phyloP scores from a whole-genome alignment of 768 basidiomycete species.

The Clathrus columnatus region DNA sequence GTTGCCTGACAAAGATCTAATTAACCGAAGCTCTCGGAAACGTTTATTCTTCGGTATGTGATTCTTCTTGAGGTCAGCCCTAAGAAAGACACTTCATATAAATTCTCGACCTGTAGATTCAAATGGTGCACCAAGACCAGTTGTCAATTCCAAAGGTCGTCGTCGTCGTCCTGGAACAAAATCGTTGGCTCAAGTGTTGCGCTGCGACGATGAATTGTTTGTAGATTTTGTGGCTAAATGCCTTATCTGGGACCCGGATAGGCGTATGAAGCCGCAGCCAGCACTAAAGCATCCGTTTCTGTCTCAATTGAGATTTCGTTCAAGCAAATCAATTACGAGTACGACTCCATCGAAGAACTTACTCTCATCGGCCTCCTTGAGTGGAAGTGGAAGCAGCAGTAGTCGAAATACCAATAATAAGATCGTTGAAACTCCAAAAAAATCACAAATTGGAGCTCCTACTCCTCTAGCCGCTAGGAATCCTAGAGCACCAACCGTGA shows the following conservation, averaged over 20 bases:
- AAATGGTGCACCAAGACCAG: constrained; percentile 85
- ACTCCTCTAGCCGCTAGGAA: constrained; percentile 74
- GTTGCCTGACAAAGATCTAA: constrained; percentile 87
- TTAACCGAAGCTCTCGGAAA: constrained; percentile 89
- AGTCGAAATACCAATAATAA: constrained; percentile 42
- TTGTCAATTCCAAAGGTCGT: constrained; percentile 94
- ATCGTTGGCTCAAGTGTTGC: constrained; percentile 78
- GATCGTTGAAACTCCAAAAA: constrained; percentile 73
- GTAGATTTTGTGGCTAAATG: constrained; percentile 96
- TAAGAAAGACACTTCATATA: too few species aligned
- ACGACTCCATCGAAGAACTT: constrained; percentile 40
- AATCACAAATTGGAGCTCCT: constrained; percentile 82
- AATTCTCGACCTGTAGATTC: constrained; percentile 48
- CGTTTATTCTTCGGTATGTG: constrained; percentile 90
- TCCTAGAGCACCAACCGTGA: constrained; percentile 5
- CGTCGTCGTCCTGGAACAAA: constrained; percentile 88
- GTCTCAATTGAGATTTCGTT: constrained; percentile 49
- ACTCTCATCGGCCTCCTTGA: constrained; percentile 42
- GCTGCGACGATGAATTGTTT: constrained; percentile 90
- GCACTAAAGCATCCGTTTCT: constrained; percentile 91
- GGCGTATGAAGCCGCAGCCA: constrained; percentile 86
- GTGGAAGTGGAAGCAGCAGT: constrained; percentile 26
- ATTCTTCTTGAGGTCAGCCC: not conserved
- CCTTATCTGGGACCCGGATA: constrained; percentile 96
- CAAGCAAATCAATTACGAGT: constrained; percentile 31